Evolutionary conservation across 176 grass and related monocot species (phyloP), one percentile per base, ranked within the genome.

Genomic region (Luzula sylvatica): DNA sequence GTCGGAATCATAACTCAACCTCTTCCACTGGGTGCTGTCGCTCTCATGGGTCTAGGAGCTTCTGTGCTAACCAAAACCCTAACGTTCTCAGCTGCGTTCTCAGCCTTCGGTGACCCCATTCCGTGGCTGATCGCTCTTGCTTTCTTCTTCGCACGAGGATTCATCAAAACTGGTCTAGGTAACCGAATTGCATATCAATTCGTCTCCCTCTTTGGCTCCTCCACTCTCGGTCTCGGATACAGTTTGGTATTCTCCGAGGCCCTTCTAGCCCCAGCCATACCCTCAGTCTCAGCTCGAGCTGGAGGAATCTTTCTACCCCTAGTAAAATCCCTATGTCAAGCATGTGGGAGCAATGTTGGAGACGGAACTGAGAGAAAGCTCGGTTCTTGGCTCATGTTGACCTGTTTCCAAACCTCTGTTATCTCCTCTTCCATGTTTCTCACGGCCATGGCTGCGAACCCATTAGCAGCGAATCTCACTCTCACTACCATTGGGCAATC

Each of bases 41-140:
- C 81, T 2, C 72, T 98, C 15, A 71, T 98, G 55, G 92, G 92
- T 26, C 75, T 98, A n/a, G 92, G 85, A 38, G 85, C 85, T 16
- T 77, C 85, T 25, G 85, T 98, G 41, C 77, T 98, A 65, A 87
- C 85, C 15, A 67, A 67, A 8, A 98, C 92, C 45, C 85, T 98
- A 24, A 53, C 92, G 30, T 98, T 98, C 78, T 65, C 85, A 9
- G 81, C 85, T 0, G 92, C 85, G 20, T 98, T 98, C 75, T 98
- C 92, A 0, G 92, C 92, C 18, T 98, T 98, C 50, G 92, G 92
- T 0, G 92, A 98, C 52, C 92, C 92, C 16, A 98, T 98, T 59
- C 85, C 92, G 1, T 98, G 92, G 92, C 81, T 98, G 71, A 98
- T 98, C 68, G 92, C 86, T 20, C 92, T 98, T 15, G 92, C 92